Evolutionary conservation across 345 rosid genomes (phyloP), one percentile per base, ranked within the genome.

Genomic region (Pistacia vera): DNA sequence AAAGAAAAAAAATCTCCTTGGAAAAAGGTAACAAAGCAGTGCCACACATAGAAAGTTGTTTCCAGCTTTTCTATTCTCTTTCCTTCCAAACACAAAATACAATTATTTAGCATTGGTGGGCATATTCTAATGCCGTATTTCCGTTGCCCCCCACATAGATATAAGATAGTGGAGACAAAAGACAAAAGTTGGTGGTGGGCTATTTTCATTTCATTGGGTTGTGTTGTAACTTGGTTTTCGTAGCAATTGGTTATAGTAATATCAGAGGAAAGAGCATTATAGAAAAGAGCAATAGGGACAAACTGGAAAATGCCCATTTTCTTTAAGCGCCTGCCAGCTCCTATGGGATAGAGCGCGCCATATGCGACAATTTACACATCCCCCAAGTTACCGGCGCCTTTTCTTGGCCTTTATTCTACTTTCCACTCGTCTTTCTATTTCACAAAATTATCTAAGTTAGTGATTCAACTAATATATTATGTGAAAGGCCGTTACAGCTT

Each of bases 181-280:
- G 63, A 74, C 71, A 74, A 74, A 33, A 74, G 35, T 2, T 11
- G 52, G 51, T 74, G 56, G 62, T 36, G 48, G 54, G 60, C 61
- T 52, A 17, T 17, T 52, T 63, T 17, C 67, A 25, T 48, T 48
- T 41, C 46, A 41, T 41, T 18, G 69, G 54, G 69, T 11, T 41
- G 20, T 41, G 17, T 20, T 5, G n/a, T 20, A 51, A 20, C 5
- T 68, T 16, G 64, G 49, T 46, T 22, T 55, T 22, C 13, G 69
- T 33, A 62, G 68, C 11, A 10, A 12, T 5, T 38, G 18, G 0
- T 3, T 52, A 33, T 33, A 55, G 2, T 11, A n/a, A 18, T 16
- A 13, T 73, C 36, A 20, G 62, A 36, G 70, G 46, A 60, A 46
- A n/a, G 8, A 58, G 44, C 60, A 54, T 10, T 18, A 13, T 16